Evolutionary conservation across 1,139 yeast genomes (phyloP).

Genomic region (Geotrichum cucujoidarum): DNA sequence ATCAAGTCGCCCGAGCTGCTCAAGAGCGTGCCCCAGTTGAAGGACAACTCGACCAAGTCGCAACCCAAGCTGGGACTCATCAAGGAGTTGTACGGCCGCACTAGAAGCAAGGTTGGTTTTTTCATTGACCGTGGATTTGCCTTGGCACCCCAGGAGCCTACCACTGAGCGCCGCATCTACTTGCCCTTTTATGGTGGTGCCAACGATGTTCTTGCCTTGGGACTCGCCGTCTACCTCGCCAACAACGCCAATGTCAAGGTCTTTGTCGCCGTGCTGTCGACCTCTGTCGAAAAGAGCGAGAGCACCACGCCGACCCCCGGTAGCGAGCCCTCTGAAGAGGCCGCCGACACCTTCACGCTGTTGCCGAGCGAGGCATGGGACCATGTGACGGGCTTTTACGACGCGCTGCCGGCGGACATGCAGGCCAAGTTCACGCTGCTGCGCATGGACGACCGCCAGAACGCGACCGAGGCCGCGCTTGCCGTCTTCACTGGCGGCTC

Average conservation of each 20-base stretch:
- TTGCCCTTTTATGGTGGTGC: slow-evolving; percentile 18
- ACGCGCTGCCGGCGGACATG: slow-evolving; percentile 5
- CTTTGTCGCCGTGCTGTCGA: slow-evolving; percentile 11
- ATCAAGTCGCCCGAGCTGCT: slow-evolving; percentile 10
- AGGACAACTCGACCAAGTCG: slow-evolving; percentile 12
- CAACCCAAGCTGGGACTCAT: slow-evolving; percentile 21
- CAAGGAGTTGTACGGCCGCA: slow-evolving; percentile 10
- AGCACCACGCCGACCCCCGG: not conserved
- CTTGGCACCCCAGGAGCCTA: not conserved
- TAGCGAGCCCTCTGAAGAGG: not conserved
- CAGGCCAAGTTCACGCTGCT: slow-evolving; percentile 4
- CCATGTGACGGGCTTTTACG: slow-evolving; percentile 7
- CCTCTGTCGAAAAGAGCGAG: not conserved
- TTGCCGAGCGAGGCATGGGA: slow-evolving; percentile 15
- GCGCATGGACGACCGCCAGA: slow-evolving; percentile 7
- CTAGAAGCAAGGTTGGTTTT: slow-evolving; percentile 16
- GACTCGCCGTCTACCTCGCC: slow-evolving; percentile 17
- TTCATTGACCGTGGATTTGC: slow-evolving; percentile 22
- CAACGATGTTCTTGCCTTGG: slow-evolving; percentile 17
- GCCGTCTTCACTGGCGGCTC: slow-evolving; percentile 8
- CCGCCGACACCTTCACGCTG: slow-evolving; percentile 1
- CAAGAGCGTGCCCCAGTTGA: slow-evolving; percentile 10
- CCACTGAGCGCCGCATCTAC: slow-evolving; percentile 9
- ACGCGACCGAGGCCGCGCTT: not conserved
- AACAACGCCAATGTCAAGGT: slow-evolving; percentile 16